These are phyloP conservation scores for Endoconidiophora polonica DNA, from an alignment of 2,329 filamentous ascomycete genomes.

Conservation along the genomic window DNA sequence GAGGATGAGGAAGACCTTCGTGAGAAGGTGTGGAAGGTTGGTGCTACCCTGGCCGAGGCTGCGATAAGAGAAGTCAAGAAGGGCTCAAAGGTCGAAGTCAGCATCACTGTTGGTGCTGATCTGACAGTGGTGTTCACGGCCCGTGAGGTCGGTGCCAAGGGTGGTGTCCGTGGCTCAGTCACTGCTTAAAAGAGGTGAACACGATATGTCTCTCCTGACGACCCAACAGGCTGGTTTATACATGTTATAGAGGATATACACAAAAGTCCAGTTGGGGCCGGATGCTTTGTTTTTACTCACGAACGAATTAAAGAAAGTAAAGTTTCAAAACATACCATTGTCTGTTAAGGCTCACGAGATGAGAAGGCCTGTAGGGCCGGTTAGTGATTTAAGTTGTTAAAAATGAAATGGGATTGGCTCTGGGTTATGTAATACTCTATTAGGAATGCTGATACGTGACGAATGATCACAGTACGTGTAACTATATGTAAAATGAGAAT, in stretches of 20 bases:
- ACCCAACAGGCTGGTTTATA: slow-evolving; percentile 8
- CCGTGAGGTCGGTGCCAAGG: slow-evolving; percentile 74
- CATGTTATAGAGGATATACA: slow-evolving; percentile 12
- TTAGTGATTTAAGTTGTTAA: not conserved
- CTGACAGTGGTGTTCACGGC: slow-evolving; percentile 64
- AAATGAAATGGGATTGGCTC: not conserved
- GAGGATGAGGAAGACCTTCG: slow-evolving; percentile 78
- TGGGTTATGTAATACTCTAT: not conserved
- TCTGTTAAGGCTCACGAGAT: not conserved
- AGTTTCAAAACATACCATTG: slow-evolving; percentile 1
- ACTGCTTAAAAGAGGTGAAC: slow-evolving; percentile 15
- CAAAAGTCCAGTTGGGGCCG: slow-evolving; percentile 10
- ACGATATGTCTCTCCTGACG: not conserved
- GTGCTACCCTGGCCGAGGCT: slow-evolving; percentile 67
- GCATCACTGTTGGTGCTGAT: slow-evolving; percentile 72
- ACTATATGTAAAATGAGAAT: not conserved
- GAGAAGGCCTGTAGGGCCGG: too few relatives aligned
- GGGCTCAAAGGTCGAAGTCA: slow-evolving; percentile 81
- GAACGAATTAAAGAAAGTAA: slow-evolving; percentile 2
- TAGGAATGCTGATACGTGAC: not conserved
- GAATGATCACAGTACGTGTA: not conserved
- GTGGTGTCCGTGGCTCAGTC: slow-evolving; percentile 54
- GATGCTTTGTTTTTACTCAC: slow-evolving; percentile 7
- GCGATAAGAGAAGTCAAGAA: slow-evolving; percentile 73
- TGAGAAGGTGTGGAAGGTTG: slow-evolving; percentile 85